Evolutionary conservation across 2,329 filamentous ascomycete species (phyloP).

Genomic region (Aspergillus brasiliensis): DNA sequence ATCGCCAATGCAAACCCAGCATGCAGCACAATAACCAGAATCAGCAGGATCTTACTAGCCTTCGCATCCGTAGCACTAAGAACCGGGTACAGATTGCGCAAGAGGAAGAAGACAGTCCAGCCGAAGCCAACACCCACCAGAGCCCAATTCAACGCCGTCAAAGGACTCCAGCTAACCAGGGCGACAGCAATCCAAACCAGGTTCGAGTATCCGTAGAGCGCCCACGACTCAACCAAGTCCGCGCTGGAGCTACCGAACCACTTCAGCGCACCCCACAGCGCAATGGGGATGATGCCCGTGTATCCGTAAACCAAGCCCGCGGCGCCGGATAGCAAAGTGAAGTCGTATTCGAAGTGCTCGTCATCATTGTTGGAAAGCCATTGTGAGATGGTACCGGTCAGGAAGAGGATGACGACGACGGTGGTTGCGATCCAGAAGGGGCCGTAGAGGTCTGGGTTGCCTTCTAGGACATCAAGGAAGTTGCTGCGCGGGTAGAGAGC

Average conservation of each 20-base stretch:
- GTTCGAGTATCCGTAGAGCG: slow-evolving; percentile 94
- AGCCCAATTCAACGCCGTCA: slow-evolving; percentile 86
- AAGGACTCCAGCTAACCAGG: slow-evolving; percentile 83
- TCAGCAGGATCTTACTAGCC: slow-evolving; percentile 82
- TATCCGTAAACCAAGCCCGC: slow-evolving; percentile 96
- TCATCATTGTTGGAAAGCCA: slow-evolving; percentile 72
- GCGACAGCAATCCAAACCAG: slow-evolving; percentile 97
- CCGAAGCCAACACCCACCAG: slow-evolving; percentile 88
- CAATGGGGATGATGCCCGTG: slow-evolving; percentile 81
- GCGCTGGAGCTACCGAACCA: slow-evolving; percentile 96
- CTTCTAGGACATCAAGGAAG: slow-evolving; percentile 95
- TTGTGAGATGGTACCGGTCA: slow-evolving; percentile 92
- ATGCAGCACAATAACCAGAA: slow-evolving; percentile 82
- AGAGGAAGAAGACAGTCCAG: slow-evolving; percentile 77
- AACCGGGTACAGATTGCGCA: slow-evolving; percentile 87
- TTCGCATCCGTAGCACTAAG: slow-evolving; percentile 90
- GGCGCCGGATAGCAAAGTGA: slow-evolving; percentile 81
- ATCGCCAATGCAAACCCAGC: slow-evolving; percentile 90
- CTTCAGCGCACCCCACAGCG: slow-evolving; percentile 81
- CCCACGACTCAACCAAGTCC: slow-evolving; percentile 92
- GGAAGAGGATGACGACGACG: slow-evolving; percentile 90
- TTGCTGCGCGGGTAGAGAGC: slow-evolving; percentile 89
- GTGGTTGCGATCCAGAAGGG: slow-evolving; percentile 99
- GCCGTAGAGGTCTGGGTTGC: slow-evolving; percentile 94
- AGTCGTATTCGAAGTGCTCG: slow-evolving; percentile 85